Evolutionary conservation across 148 eudicot species (phyloP).

Genomic region (Persicaria tinctoria): DNA sequence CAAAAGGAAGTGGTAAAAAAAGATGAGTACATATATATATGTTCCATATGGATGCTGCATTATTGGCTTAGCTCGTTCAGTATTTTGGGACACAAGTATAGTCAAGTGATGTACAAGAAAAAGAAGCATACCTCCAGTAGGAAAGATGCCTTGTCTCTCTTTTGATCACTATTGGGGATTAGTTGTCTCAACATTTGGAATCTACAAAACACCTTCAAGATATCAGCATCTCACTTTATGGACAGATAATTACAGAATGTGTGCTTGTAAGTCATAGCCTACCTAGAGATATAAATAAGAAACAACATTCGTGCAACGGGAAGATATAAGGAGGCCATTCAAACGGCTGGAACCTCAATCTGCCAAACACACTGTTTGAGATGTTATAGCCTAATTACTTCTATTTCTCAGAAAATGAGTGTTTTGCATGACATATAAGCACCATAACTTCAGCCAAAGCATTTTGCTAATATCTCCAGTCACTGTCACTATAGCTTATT

Average conservation of each 20-base stretch:
- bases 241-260: not conserved
- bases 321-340: not conserved
- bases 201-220: slow-evolving; percentile 30
- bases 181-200: slow-evolving; percentile 80
- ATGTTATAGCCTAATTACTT: not conserved
- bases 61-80: not conserved
- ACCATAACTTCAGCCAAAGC: not conserved
- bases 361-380: not conserved
- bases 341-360: not conserved
- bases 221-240: not conserved
- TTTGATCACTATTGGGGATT: slow-evolving; percentile 87
- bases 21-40: not conserved
- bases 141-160: slow-evolving; percentile 87
- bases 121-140: slow-evolving; percentile 61
- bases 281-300: not conserved
- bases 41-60: no score
- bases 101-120: not conserved
- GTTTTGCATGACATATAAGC: not conserved
- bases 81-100: not conserved
- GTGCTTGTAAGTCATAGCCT: not conserved
- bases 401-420: not conserved
- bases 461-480: not conserved
- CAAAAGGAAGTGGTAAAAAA: slow-evolving; percentile 7
- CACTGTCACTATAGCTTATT: not conserved
- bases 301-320: not conserved